Percentiles rank a stretch among this genome's conserved stretches.
These are phyloP conservation scores for Russula sp. DNA, from an alignment of 768 basidiomycete genomes.

Conservation along the genomic window DNA sequence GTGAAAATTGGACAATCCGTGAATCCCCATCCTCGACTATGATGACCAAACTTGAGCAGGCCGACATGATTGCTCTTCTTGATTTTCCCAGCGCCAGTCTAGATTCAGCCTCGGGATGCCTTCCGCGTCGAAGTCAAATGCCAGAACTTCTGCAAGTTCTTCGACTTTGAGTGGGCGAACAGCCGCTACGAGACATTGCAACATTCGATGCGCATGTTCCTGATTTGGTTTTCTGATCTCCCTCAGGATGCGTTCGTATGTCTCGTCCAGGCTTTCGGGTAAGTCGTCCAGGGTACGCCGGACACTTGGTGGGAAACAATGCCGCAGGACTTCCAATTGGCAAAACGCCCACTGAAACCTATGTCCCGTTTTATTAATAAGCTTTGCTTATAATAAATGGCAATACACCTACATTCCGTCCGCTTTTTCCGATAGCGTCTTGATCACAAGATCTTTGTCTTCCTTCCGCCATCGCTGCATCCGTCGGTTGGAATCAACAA, in stretches of 20 bases:
- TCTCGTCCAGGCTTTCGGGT: background rate
- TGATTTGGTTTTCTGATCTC: conserved; percentile 4
- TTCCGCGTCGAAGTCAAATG: background rate
- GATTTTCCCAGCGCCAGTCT: background rate
- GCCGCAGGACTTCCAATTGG: background rate
- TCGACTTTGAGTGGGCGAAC: conserved; percentile 8
- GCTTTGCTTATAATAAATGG: too few relatives aligned
- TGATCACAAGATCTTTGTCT: background rate
- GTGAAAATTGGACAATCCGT: background rate
- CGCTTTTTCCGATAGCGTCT: background rate
- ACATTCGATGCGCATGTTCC: conserved; percentile 4
- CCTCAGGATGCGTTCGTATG: conserved; percentile 10
- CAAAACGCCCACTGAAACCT: background rate
- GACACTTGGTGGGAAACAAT: background rate
- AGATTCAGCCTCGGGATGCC: background rate
- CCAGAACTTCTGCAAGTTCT: conserved; percentile 5
- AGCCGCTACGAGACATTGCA: conserved; percentile 1
- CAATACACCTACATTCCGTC: background rate
- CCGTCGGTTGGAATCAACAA: background rate
- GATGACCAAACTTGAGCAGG: background rate
- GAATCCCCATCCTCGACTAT: background rate
- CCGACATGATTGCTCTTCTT: background rate
- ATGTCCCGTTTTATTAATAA: too few relatives aligned
- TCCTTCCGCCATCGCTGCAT: background rate
- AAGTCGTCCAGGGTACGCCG: conserved; percentile 2